phyloP scores from a whole-genome alignment of 2,329 filamentous ascomycete species.

The Colletotrichum melonis region DNA sequence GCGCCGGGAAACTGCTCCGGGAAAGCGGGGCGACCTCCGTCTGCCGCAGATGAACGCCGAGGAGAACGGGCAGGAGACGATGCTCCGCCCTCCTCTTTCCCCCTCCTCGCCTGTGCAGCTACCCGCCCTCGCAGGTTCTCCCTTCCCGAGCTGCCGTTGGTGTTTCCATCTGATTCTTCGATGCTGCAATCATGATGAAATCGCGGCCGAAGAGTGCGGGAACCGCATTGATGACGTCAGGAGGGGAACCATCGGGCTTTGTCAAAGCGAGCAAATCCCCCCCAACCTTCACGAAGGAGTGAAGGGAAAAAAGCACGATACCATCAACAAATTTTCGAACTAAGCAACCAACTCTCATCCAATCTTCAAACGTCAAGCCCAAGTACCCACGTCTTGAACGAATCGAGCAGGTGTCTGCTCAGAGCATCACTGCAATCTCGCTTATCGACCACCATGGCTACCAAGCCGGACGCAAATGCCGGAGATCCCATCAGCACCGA shows the following conservation, averaged over 20 bases:
- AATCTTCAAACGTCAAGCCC: no score
- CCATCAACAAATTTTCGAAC: neutral
- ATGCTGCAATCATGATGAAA: constrained; percentile 33
- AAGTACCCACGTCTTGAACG: no score
- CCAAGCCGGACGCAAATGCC: constrained; percentile 37
- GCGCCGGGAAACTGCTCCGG: neutral
- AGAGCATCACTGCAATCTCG: constrained; percentile 3
- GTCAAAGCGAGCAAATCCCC: neutral
- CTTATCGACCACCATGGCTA: constrained; percentile 19
- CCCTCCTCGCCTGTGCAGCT: neutral
- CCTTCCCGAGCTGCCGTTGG: neutral
- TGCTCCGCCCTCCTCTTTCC: neutral
- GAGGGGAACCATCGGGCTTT: neutral
- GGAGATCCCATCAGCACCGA: constrained; percentile 64
- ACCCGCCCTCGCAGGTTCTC: neutral
- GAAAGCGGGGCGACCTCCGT: neutral
- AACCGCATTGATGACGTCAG: constrained; percentile 18
- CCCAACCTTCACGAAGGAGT: neutral
- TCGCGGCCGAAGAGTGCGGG: neutral
- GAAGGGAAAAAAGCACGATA: neutral
- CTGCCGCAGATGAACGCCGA: neutral
- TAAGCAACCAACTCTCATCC: no score
- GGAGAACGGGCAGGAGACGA: constrained; percentile 11
- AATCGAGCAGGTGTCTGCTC: neutral
- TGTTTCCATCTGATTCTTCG: neutral